Evolutionary conservation across 2,329 filamentous ascomycete genomes (phyloP).

Genomic region (Ceratocystis cubensis): DNA sequence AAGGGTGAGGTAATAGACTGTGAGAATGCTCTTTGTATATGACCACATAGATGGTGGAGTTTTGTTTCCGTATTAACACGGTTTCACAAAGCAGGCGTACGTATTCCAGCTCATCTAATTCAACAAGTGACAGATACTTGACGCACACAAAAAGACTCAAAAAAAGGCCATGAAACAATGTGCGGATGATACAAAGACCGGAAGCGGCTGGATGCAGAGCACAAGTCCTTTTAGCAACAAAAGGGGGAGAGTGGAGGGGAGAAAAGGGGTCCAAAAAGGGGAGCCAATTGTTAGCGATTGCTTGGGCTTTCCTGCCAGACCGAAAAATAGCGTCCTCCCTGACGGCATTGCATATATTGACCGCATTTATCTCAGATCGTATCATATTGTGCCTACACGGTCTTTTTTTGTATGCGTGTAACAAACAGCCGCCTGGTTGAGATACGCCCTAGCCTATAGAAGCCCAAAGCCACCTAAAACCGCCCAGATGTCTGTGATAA

Average conservation of each 20-base stretch:
- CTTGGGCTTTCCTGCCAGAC: background rate
- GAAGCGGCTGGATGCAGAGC: background rate
- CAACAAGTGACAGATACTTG: background rate
- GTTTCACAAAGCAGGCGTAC: background rate
- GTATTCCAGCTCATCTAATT: background rate
- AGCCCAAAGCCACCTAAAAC: background rate
- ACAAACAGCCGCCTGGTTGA: background rate
- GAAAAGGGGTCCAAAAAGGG: background rate
- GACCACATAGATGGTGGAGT: background rate
- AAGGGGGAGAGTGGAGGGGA: background rate
- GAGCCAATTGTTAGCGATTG: background rate
- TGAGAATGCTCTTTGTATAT: background rate
- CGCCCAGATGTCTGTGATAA: background rate
- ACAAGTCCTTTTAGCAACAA: background rate
- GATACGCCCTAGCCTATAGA: background rate
- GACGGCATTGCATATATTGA: background rate
- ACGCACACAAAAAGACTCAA: background rate
- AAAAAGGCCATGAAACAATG: slow-evolving; percentile 1
- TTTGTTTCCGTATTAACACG: background rate
- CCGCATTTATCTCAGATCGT: slow-evolving; percentile 1
- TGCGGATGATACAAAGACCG: background rate
- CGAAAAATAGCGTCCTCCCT: too few species aligned
- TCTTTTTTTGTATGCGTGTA: slow-evolving; percentile 5
- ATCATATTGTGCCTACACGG: background rate
- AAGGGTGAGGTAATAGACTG: background rate